Evolutionary conservation across 164 flowering plant species (phyloP), one percentile per base, ranked within the genome.

Genomic region (Vitis riparia): DNA sequence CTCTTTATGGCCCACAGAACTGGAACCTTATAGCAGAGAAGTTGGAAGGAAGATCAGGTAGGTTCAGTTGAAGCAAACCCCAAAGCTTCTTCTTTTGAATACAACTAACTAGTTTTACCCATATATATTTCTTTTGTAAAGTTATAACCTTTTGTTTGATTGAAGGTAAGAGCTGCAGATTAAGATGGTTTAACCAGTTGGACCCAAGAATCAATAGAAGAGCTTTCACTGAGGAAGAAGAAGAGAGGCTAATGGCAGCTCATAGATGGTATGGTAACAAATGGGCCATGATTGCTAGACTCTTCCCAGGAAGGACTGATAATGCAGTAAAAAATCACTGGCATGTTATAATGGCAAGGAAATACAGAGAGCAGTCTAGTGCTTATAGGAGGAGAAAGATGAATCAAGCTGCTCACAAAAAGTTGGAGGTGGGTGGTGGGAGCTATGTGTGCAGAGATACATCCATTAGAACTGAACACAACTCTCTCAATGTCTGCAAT

Each of bases 11-110:
- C 23, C 85, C 85, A 57, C 82, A 79, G 44, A 82, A 82, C 62
- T 82, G 85, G 85, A 82, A 82, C 64, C 82, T 79, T 27, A 79
- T 82, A 29, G 83, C 85, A n/a, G 85, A 82, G 64, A 82, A 82
- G 62, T 62, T 82, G 57, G 71, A 80, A 59, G 83, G 83, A 64
- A 68, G 83, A 62, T 80, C 86, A 71, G 86, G 86, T 82, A 73
- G 49, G 27, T 23, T 23, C 27, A 23, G 27, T 23, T 23, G 27
- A 23, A 23, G 27, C 27, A 23, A 23, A 23, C 27, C 27, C 27
- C 27, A 23, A 23, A 23, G 27, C 27, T 23, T 23, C 27, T 23
- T 23, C 27, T 23, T 23, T 23, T 23, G 2, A 23, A 23, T 23
- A 2, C 10, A 69, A 51, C 16, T 1, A 37, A 37, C 5, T 37